Conservation (phyloP, 371 early-diverging fungal genomes). For the Mortierella polycephala region DNA sequence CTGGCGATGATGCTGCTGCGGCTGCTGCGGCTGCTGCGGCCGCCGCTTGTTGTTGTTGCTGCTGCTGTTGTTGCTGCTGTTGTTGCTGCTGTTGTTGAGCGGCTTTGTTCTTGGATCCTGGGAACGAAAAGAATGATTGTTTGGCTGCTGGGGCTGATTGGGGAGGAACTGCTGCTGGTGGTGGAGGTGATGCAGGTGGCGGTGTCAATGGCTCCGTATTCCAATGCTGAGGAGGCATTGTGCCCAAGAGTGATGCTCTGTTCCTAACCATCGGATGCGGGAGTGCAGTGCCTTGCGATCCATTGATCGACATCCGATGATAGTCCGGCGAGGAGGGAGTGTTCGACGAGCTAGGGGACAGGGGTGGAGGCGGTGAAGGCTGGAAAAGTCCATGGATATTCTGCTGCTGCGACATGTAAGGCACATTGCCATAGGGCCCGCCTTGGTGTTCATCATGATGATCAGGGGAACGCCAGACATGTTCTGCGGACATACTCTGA, state of each 20-base stretch:
- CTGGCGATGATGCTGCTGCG: conserved; percentile 10
- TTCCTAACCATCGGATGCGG: conserved; percentile 54
- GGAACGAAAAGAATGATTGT: conserved; percentile 47
- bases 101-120: conserved; percentile 44
- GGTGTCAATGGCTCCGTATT: conserved; percentile 53
- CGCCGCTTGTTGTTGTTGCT: conserved; percentile 3
- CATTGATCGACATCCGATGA: conserved; percentile 37
- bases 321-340: conserved; percentile 30
- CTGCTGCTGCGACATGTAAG: conserved; percentile 52
- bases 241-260: conserved; percentile 32
- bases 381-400: conserved; percentile 47
- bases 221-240: conserved; percentile 45
- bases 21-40: conserved; percentile 15
- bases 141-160: conserved; percentile 26
- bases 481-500: conserved; percentile 51
- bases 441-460: conserved; percentile 12
- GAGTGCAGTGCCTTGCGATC: conserved; percentile 33
- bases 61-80: conserved; percentile 7
- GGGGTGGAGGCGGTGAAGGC: conserved; percentile 47
- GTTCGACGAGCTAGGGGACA: conserved; percentile 26
- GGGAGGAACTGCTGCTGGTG: conserved; percentile 18
- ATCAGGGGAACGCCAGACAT: conserved; percentile 51
- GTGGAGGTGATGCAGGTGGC: conserved; percentile 51
- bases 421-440: conserved; percentile 8
- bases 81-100: conserved; percentile 15